Evolutionary conservation across 495 filamentous ascomycete genomes (phyloP).

Genomic region (Hypoxylon trugodes): DNA sequence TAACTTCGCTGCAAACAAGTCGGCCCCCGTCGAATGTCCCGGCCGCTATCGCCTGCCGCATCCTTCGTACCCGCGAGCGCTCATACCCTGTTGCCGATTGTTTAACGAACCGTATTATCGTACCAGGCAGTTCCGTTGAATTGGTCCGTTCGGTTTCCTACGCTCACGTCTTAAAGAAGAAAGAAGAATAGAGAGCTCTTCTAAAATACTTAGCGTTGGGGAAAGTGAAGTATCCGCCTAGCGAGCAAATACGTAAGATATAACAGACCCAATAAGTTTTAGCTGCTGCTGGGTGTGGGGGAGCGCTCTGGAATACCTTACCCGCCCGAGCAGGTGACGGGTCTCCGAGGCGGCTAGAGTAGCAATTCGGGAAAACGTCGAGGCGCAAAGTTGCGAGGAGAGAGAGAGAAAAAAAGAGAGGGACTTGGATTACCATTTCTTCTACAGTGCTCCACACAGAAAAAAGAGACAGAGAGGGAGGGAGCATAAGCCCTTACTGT

Average conservation of each 20-base stretch:
- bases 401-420: constrained; percentile 12
- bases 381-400: constrained; percentile 36
- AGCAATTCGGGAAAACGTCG: constrained; percentile 40
- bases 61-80: constrained; percentile 13
- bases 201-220: constrained; percentile 17
- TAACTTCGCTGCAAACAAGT: constrained; percentile 34
- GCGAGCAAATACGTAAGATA: constrained; percentile 28
- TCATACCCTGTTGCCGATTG: constrained; percentile 24
- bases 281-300: constrained; percentile 35
- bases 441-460: constrained; percentile 30
- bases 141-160: constrained; percentile 3
- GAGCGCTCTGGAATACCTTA: constrained; percentile 34
- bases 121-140: constrained; percentile 7
- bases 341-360: constrained; percentile 38
- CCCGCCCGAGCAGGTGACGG: constrained; percentile 37
- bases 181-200: constrained; percentile 1
- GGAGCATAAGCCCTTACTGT: constrained; percentile 28
- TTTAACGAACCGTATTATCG: constrained; percentile 6
- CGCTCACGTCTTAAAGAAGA: not conserved
- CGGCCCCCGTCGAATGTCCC: constrained; percentile 14
- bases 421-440: constrained; percentile 21
- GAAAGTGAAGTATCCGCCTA: constrained; percentile 2
- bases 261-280: constrained; percentile 32
- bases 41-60: constrained; percentile 13
- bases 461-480: too few relatives aligned